A percentile compares a stretch with the other conserved stretches of the same genome.
Evolutionary conservation across 2,329 filamentous ascomycete genomes (phyloP).

Genomic region (Fusarium haematococcum): DNA sequence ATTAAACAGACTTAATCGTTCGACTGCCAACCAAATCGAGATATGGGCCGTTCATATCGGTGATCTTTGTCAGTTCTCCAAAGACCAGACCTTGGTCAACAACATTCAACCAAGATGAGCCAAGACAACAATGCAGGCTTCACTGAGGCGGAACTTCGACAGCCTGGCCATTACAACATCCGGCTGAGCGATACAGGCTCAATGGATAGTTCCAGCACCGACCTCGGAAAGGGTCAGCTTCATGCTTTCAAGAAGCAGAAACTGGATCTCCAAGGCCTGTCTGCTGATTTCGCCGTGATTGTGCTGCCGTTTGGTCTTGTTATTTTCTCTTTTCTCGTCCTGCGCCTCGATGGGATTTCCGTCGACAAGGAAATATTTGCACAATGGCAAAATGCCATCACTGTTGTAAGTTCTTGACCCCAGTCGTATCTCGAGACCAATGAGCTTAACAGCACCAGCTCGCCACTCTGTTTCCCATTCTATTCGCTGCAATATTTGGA

Average conservation of each 20-base stretch:
- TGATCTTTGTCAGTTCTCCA: not conserved
- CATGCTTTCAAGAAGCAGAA: not conserved
- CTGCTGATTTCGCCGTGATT: not conserved
- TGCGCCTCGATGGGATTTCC: not conserved
- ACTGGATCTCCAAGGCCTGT: not conserved
- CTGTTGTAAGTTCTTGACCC: not conserved
- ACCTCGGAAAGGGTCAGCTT: not conserved
- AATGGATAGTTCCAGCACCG: not conserved
- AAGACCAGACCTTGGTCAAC: not conserved
- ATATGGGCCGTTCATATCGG: not conserved
- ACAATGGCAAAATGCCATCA: not conserved
- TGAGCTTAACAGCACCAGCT: not conserved
- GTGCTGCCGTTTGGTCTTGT: not conserved
- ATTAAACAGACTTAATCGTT: not conserved
- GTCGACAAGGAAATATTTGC: not conserved
- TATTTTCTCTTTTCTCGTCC: not conserved
- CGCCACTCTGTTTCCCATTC: not conserved
- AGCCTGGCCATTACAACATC: not conserved
- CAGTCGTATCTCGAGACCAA: not conserved
- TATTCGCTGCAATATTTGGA: not conserved
- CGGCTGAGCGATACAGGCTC: not conserved
- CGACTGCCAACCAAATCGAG: not conserved
- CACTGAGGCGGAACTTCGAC: not conserved
- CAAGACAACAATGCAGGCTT: not conserved
- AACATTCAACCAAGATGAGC: not conserved